These are phyloP conservation scores for Sporothrix phasma DNA, from an alignment of 2,329 filamentous ascomycete genomes.

Conservation along the genomic window DNA sequence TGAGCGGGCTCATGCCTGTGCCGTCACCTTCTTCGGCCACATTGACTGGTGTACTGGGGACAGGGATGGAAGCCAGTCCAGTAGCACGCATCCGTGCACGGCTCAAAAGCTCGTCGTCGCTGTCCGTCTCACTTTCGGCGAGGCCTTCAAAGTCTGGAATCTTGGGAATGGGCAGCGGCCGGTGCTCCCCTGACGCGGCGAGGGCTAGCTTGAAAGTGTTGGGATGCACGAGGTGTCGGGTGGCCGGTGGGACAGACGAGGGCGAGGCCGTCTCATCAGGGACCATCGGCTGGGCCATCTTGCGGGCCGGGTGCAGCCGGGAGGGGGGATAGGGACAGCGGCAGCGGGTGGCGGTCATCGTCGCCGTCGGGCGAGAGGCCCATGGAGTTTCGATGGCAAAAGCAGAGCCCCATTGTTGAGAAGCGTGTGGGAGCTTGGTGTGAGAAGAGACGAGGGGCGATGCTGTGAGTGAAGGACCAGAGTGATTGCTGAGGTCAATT, in stretches of 20 bases:
- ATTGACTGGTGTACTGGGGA: background rate
- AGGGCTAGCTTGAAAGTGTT: background rate
- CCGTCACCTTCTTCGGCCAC: background rate
- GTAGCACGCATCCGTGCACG: background rate
- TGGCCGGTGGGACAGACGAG: background rate
- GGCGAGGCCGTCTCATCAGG: background rate
- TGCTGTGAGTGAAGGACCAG: background rate
- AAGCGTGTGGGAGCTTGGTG: background rate
- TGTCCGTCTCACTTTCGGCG: slow-evolving; percentile 31
- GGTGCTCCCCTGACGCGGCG: background rate
- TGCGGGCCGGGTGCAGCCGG: slow-evolving; percentile 9
- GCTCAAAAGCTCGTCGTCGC: slow-evolving; percentile 28
- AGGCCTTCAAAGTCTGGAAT: slow-evolving; percentile 20
- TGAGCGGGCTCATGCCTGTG: slow-evolving; percentile 29
- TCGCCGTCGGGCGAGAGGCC: background rate
- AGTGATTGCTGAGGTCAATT: background rate
- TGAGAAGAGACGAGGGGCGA: background rate
- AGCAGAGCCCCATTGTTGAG: slow-evolving; percentile 18
- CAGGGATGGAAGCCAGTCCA: background rate
- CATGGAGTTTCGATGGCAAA: slow-evolving; percentile 13
- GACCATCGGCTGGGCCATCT: background rate
- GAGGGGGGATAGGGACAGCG: background rate
- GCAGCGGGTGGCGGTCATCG: slow-evolving; percentile 3
- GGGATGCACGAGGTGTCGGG: background rate
- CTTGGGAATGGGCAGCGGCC: slow-evolving; percentile 7